Conservation (phyloP, 441 rosid genomes). For the Euphorbia corollata region DNA sequence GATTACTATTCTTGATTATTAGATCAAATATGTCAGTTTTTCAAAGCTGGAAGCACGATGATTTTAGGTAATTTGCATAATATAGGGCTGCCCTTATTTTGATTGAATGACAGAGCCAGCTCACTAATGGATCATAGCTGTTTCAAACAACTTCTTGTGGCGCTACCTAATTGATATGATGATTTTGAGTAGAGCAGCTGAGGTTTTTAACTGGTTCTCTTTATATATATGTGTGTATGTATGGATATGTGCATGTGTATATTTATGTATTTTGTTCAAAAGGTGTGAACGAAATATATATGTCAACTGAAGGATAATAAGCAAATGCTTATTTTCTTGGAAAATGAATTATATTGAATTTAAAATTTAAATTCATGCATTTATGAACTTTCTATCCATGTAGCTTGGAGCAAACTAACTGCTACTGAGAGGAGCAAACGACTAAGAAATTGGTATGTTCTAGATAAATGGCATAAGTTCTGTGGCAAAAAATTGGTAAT, state of each 20-base stretch:
- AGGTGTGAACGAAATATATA: not conserved
- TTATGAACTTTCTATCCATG: conserved; percentile 13
- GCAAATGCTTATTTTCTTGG: not conserved
- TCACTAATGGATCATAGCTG: not conserved
- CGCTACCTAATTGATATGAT: not conserved
- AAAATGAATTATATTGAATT: not conserved
- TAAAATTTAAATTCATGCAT: too few relatives aligned
- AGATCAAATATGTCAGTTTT: not conserved
- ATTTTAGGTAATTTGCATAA: not conserved
- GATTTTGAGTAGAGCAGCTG: not conserved
- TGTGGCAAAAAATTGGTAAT: not conserved
- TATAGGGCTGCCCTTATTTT: not conserved
- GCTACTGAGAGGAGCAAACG: conserved; percentile 78
- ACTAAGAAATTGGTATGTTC: conserved; percentile 64
- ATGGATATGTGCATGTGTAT: too few relatives aligned
- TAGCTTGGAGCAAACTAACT: conserved; percentile 89
- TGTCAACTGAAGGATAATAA: not conserved
- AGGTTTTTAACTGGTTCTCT: too few relatives aligned
- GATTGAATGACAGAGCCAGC: too few relatives aligned
- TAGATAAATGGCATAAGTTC: conserved; percentile 11
- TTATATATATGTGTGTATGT: too few relatives aligned
- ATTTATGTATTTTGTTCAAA: too few relatives aligned
- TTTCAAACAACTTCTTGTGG: not conserved
- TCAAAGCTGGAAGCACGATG: not conserved
- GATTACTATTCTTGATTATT: not conserved